Evolutionary conservation across 176 grass and related monocot species (phyloP).

Genomic region (Ensete glaucum): DNA sequence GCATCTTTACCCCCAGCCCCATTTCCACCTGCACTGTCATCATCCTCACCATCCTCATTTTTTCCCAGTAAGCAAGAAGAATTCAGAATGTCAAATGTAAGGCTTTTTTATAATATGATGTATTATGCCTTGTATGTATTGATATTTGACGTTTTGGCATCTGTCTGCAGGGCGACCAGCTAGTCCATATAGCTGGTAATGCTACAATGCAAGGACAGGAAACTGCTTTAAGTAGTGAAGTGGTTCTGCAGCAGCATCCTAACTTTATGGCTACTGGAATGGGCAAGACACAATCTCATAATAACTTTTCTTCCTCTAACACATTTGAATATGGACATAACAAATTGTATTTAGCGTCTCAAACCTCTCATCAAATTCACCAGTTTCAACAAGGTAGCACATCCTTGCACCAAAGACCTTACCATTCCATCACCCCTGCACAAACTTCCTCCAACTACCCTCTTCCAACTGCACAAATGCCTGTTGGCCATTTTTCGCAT

Average conservation of each 20-base stretch:
- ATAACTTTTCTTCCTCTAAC: slow-evolving; percentile 38
- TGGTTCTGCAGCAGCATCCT: slow-evolving; percentile 16
- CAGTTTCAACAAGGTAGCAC: slow-evolving; percentile 48
- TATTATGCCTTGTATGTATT: neutral
- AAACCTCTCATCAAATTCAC: slow-evolving; percentile 54
- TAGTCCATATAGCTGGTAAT: slow-evolving; percentile 42
- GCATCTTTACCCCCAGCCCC: slow-evolving; percentile 26
- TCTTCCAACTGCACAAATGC: slow-evolving; percentile 19
- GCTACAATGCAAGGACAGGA: slow-evolving; percentile 39
- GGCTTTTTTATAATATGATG: slow-evolving; percentile 20
- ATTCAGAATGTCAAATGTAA: slow-evolving; percentile 63
- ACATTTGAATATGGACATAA: slow-evolving; percentile 58
- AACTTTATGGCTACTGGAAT: slow-evolving; percentile 42
- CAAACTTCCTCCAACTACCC: slow-evolving; percentile 40
- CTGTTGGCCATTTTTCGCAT: slow-evolving; percentile 28
- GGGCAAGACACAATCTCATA: slow-evolving; percentile 39
- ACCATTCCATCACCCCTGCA: slow-evolving; percentile 43
- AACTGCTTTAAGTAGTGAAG: slow-evolving; percentile 19
- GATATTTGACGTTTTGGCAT: neutral
- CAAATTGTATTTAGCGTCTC: slow-evolving; percentile 36
- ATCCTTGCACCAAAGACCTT: slow-evolving; percentile 60
- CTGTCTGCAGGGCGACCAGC: slow-evolving; percentile 46
- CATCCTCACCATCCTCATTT: slow-evolving; percentile 44
- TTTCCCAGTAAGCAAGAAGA: slow-evolving; percentile 48
- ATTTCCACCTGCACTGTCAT: slow-evolving; percentile 26